Conservation (phyloP, 768 basidiomycete genomes). For the Porpolomopsis calyptriformis region DNA sequence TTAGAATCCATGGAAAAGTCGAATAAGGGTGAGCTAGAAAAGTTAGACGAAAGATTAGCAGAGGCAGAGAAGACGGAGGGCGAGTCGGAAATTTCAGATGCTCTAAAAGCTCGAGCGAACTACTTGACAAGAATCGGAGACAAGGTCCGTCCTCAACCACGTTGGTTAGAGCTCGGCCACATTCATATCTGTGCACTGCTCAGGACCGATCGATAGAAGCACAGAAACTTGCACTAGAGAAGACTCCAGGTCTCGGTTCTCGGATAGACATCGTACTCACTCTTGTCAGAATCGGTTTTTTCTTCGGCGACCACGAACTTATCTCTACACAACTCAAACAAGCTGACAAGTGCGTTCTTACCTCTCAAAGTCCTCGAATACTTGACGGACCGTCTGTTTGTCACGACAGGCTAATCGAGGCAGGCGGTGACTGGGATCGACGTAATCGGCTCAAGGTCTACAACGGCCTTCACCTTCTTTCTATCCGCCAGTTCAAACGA, state of each 20-base stretch:
- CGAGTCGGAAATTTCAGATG: slow-evolving; percentile 88
- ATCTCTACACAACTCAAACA: slow-evolving; percentile 62
- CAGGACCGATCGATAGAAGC: slow-evolving; percentile 78
- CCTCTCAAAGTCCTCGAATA: not conserved
- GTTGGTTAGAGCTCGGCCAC: not conserved
- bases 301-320: slow-evolving; percentile 70
- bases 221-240: slow-evolving; percentile 74
- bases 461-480: slow-evolving; percentile 72
- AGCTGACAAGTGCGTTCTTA: slow-evolving; percentile 59
- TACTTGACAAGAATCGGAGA: slow-evolving; percentile 87
- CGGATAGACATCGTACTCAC: slow-evolving; percentile 89
- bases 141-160: slow-evolving; percentile 38
- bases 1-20: slow-evolving; percentile 51
- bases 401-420: slow-evolving; percentile 76
- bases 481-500: slow-evolving; percentile 84
- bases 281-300: slow-evolving; percentile 81
- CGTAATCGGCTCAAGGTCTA: slow-evolving; percentile 96
- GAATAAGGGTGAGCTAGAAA: slow-evolving; percentile 63
- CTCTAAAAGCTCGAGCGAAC: slow-evolving; percentile 71
- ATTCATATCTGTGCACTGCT: not conserved
- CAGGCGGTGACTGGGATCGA: slow-evolving; percentile 97
- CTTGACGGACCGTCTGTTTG: slow-evolving; percentile 2
- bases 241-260: slow-evolving; percentile 86
- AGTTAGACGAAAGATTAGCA: slow-evolving; percentile 64
- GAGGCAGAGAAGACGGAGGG: slow-evolving; percentile 89